phyloP scores from a whole-genome alignment of 331 rosid species.

The Rhamnella rubrinervis region DNA sequence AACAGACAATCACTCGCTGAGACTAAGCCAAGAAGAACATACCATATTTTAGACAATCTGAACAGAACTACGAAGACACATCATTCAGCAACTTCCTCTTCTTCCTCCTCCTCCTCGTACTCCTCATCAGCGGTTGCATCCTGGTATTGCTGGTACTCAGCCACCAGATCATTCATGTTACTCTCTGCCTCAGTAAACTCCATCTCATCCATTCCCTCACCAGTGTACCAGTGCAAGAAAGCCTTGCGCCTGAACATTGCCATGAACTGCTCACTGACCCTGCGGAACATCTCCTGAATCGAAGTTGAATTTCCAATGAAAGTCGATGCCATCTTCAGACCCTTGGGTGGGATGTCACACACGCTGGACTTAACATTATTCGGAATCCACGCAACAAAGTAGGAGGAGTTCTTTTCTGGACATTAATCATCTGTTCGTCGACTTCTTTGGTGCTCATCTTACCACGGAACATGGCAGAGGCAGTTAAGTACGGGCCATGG shows the following conservation, averaged over 20 bases:
- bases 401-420: slow-evolving; percentile 82
- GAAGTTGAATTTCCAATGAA: slow-evolving; percentile 76
- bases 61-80: slow-evolving; percentile 7
- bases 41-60: slow-evolving; percentile 15
- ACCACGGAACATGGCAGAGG: slow-evolving; percentile 83
- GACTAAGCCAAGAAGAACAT: slow-evolving; percentile 28
- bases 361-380: slow-evolving; percentile 81
- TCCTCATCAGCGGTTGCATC: slow-evolving; percentile 69
- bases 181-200: slow-evolving; percentile 89
- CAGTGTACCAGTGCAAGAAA: slow-evolving; percentile 87
- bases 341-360: slow-evolving; percentile 79
- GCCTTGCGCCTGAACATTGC: slow-evolving; percentile 90
- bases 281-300: slow-evolving; percentile 86
- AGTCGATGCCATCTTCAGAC: slow-evolving; percentile 68
- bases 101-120: slow-evolving; percentile 56
- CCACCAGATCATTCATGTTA: slow-evolving; percentile 83
- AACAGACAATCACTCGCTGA: slow-evolving; percentile 28
- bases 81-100: slow-evolving; percentile 49
- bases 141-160: slow-evolving; percentile 85
- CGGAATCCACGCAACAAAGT: slow-evolving; percentile 84
- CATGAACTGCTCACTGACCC: slow-evolving; percentile 84
- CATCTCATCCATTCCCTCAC: slow-evolving; percentile 91
- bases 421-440: slow-evolving; percentile 77
- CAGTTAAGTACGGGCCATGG: slow-evolving; percentile 75
- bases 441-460: slow-evolving; percentile 90